Evolutionary conservation across 108 stramenopile genomes (phyloP), one percentile per base, ranked within the genome.

Genomic region (Bacterosira constricta): DNA sequence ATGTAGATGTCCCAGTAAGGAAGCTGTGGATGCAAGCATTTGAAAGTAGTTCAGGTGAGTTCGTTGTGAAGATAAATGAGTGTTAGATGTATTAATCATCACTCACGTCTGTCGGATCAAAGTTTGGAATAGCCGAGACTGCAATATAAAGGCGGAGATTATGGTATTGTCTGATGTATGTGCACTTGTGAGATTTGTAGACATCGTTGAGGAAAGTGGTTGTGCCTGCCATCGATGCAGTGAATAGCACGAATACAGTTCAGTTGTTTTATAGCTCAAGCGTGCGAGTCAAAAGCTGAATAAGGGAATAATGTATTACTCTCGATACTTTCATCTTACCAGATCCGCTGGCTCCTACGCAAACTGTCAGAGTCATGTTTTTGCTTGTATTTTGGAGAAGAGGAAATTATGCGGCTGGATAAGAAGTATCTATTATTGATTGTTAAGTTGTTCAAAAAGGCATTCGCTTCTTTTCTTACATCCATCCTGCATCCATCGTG

Each of bases 141-240:
- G 62, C 45, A 26, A 90, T 79, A 55, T 81, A 90, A 1, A 86
- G 89, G 17, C 89, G 84, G n/a, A 90, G 46, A 62, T 78, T 84
- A 62, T 90, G 89, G 37, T 90, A 90, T 61, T 90, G 89, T 3
- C 86, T 79, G 42, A 90, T 86, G 81, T 90, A 90, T 54, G 71
- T 85, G 71, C 89, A 90, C 62, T 87, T 87, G 77, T 87, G 81
- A 17, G 52, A 54, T 52, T 87, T 87, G 73, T 81, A 66, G 7
- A 86, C 84, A 77, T 90, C 89, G 32, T 90, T 81, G 34, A 90
- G 78, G 58, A 90, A 90, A 25, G 89, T 90, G 0, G 85, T 90
- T 69, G 87, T 88, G 21, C 87, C 87, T 76, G 23, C 11, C 13
- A 1, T 50, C 20, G 2, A 32, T 6, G 1, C 8, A 41, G 12